These are phyloP conservation scores for Dictyostelium citrinum DNA, from an alignment of 78 protist genomes.

Conservation along the genomic window DNA sequence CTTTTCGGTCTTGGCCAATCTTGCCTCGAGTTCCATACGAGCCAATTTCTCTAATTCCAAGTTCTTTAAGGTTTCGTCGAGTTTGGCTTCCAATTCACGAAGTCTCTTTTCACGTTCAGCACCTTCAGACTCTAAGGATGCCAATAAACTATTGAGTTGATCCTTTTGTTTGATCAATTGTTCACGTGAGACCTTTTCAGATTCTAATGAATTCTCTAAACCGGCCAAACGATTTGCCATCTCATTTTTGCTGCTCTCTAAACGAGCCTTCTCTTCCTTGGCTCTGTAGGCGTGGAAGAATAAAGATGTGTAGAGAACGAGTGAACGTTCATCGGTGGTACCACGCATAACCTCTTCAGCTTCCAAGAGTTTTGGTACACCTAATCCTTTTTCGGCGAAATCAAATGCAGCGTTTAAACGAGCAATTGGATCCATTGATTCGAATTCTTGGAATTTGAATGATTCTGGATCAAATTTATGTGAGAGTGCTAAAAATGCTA, in stretches of 20 bases:
- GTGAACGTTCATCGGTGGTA: constrained; percentile 74
- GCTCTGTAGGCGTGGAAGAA: constrained; percentile 83
- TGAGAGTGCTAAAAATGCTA: constrained; percentile 64
- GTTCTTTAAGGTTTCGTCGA: constrained; percentile 55
- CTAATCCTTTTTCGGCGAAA: constrained; percentile 61
- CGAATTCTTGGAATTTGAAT: constrained; percentile 25
- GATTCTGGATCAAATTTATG: constrained; percentile 49
- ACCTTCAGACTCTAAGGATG: constrained; percentile 42
- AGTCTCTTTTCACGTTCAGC: constrained; percentile 49
- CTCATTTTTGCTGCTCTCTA: constrained; percentile 33
- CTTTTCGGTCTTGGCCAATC: constrained; percentile 48
- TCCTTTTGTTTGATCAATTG: constrained; percentile 65
- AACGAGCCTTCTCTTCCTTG: constrained; percentile 74
- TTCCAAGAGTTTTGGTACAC: constrained; percentile 71
- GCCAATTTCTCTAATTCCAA: constrained; percentile 43
- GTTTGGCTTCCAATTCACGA: constrained; percentile 69
- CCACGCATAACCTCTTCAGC: constrained; percentile 80
- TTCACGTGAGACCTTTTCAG: constrained; percentile 47
- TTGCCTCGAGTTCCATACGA: constrained; percentile 45
- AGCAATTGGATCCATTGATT: constrained; percentile 47
- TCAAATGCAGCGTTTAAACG: constrained; percentile 66
- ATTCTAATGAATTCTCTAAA: constrained; percentile 52
- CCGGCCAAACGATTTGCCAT: constrained; percentile 51
- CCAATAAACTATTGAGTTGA: constrained; percentile 44
- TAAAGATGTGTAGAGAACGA: constrained; percentile 65